These are phyloP conservation scores for Serendipita sp. DNA, from an alignment of 1,284 basidiomycete species.

Conservation along the genomic window DNA sequence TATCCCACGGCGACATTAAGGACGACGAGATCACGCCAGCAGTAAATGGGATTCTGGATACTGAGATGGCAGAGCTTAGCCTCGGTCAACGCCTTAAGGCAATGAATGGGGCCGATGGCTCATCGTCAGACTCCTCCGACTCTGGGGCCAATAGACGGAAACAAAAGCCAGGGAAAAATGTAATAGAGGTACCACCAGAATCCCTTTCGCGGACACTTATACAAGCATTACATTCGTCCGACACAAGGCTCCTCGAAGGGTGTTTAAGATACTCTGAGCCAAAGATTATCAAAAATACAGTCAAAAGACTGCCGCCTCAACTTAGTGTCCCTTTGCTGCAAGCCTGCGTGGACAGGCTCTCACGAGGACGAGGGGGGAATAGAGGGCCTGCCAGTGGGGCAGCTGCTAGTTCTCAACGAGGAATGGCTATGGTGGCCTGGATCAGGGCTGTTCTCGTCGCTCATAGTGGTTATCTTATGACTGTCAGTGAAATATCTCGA, in stretches of 20 bases:
- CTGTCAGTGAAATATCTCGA: constrained; percentile 37
- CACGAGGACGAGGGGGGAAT: constrained; percentile 56
- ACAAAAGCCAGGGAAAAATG: constrained; percentile 24
- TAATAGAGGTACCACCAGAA: constrained; percentile 55
- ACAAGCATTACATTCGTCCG: constrained; percentile 92
- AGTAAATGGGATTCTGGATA: constrained; percentile 59
- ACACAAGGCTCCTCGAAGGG: constrained; percentile 75
- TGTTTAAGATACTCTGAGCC: constrained; percentile 79
- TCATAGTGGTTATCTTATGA: constrained; percentile 90
- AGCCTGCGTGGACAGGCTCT: constrained; percentile 80
- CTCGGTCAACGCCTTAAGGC: constrained; percentile 77
- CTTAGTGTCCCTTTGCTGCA: constrained; percentile 78
- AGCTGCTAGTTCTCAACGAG: constrained; percentile 74
- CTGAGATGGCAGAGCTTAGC: constrained; percentile 77
- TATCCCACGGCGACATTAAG: constrained; percentile 43
- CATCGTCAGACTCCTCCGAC: constrained; percentile 19
- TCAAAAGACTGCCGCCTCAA: constrained; percentile 78
- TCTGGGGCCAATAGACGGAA: not conserved
- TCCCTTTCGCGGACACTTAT: constrained; percentile 90
- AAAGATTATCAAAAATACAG: constrained; percentile 74
- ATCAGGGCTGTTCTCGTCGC: constrained; percentile 74
- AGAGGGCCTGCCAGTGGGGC: constrained; percentile 70
- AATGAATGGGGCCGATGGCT: constrained; percentile 35
- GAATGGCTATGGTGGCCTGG: constrained; percentile 77
- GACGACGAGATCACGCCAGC: constrained; percentile 35